Conservation (phyloP, 352 stramenopile species). For the Pythium sukuiense region DNA sequence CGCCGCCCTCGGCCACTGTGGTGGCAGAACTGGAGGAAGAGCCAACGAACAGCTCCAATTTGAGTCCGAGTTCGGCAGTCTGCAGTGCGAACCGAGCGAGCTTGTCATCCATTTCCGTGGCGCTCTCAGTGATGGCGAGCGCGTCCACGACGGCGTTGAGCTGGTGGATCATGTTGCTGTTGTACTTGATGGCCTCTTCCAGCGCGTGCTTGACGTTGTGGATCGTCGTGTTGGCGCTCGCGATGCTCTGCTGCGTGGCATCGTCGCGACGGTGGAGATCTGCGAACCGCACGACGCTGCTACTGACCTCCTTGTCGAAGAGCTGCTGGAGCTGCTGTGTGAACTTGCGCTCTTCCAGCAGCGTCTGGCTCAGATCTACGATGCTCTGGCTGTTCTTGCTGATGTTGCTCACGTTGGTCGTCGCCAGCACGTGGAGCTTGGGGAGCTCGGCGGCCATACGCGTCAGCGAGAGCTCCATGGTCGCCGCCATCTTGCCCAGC, state of each 20-base stretch:
- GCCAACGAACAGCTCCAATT: constrained; percentile 49
- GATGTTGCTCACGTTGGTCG: constrained; percentile 41
- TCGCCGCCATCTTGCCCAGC: constrained; percentile 40
- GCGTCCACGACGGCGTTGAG: constrained; percentile 68
- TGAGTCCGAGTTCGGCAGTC: constrained; percentile 48
- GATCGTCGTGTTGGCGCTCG: constrained; percentile 25
- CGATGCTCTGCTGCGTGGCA: constrained; percentile 34
- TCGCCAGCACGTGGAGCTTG: constrained; percentile 46
- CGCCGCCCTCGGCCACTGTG: constrained; percentile 9
- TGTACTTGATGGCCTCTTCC: constrained; percentile 44
- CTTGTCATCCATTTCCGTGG: constrained; percentile 62
- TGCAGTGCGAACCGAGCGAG: constrained; percentile 45
- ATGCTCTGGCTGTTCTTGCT: constrained; percentile 45
- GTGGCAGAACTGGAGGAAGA: neutral
- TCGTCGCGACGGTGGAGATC: constrained; percentile 33
- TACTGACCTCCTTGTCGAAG: constrained; percentile 36
- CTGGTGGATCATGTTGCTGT: constrained; percentile 64
- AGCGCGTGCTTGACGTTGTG: constrained; percentile 34
- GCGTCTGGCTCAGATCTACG: constrained; percentile 31
- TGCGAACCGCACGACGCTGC: constrained; percentile 28
- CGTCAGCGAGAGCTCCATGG: constrained; percentile 41
- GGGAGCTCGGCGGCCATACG: constrained; percentile 49
- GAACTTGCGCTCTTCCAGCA: constrained; percentile 37
- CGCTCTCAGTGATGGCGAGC: constrained; percentile 55
- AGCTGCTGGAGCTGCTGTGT: constrained; percentile 25